Evolutionary conservation across 225 moss, liverwort and hornwort species (phyloP).

Genomic region (Pseudisothecium myosuroides): DNA sequence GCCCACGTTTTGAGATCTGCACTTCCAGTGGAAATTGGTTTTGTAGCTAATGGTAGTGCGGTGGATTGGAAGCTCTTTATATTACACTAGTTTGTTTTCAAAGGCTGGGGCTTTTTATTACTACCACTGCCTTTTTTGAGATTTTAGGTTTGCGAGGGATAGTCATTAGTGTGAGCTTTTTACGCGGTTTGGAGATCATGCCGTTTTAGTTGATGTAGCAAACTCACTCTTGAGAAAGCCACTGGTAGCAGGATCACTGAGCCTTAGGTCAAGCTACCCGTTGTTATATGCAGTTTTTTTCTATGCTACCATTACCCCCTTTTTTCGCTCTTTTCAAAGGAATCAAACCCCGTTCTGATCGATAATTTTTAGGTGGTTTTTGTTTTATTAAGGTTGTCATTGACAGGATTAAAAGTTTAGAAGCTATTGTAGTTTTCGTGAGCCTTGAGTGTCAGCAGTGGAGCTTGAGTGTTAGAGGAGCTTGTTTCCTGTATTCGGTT

Average conservation of each 20-base stretch:
- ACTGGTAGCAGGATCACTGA: neutral
- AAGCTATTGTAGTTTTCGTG: neutral
- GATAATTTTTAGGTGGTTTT: too few relatives aligned
- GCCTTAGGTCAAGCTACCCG: neutral
- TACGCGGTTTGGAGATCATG: neutral
- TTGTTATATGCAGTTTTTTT: neutral
- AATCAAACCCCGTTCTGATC: neutral
- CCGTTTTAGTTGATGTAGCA: neutral
- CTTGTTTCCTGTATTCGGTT: neutral
- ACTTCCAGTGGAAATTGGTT: neutral
- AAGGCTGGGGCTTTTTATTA: neutral
- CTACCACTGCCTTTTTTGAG: neutral
- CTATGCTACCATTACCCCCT: neutral
- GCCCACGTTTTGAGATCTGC: neutral
- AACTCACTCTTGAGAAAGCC: neutral
- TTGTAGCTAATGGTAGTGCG: neutral
- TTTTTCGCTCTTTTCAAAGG: neutral
- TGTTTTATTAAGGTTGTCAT: neutral
- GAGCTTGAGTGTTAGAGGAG: neutral
- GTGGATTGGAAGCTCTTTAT: neutral
- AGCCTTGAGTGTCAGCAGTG: neutral
- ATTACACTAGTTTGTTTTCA: neutral
- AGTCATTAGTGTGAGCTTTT: neutral
- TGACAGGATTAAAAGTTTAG: neutral
- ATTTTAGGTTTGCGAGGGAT: neutral